These are phyloP conservation scores for Acorus gramineus DNA, from an alignment of 106 monocot species.

Conservation along the genomic window DNA sequence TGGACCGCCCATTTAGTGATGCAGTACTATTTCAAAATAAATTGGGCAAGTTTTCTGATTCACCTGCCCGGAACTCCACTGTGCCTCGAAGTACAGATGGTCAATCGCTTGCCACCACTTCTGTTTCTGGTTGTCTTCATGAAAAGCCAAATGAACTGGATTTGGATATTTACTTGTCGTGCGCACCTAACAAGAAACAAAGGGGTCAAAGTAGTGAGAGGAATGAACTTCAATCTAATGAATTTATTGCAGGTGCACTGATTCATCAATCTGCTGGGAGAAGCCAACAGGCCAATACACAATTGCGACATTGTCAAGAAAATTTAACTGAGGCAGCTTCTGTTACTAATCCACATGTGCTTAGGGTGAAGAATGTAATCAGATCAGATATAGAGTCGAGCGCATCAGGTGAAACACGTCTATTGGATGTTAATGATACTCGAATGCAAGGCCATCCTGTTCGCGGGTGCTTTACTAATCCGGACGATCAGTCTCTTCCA, in stretches of 20 bases:
- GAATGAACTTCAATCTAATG: constrained; percentile 7
- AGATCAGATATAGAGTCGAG: too few species aligned
- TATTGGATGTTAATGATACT: too few species aligned
- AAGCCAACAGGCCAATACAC: neutral
- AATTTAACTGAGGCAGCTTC: too few species aligned
- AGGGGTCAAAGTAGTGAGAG: neutral
- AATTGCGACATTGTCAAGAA: too few species aligned
- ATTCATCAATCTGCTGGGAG: constrained; percentile 8
- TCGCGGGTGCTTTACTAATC: neutral
- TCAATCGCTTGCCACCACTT: constrained; percentile 4
- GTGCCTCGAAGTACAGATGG: constrained; percentile 3
- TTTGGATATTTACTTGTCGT: constrained; percentile 55
- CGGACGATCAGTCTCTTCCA: constrained; percentile 34
- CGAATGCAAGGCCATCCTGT: too few species aligned
- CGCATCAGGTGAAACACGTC: too few species aligned
- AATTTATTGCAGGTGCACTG: constrained; percentile 1
- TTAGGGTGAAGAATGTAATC: too few species aligned
- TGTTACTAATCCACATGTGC: too few species aligned
- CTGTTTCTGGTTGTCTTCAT: constrained; percentile 17
- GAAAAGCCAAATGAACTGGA: constrained; percentile 54
- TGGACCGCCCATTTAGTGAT: constrained; percentile 5
- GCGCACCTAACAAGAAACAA: constrained; percentile 19
- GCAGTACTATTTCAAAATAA: constrained; percentile 6
- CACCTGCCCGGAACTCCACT: constrained; percentile 15
- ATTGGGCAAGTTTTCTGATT: constrained; percentile 4